These are phyloP conservation scores for Mycena metata DNA, from an alignment of 768 basidiomycete species.

Conservation along the genomic window DNA sequence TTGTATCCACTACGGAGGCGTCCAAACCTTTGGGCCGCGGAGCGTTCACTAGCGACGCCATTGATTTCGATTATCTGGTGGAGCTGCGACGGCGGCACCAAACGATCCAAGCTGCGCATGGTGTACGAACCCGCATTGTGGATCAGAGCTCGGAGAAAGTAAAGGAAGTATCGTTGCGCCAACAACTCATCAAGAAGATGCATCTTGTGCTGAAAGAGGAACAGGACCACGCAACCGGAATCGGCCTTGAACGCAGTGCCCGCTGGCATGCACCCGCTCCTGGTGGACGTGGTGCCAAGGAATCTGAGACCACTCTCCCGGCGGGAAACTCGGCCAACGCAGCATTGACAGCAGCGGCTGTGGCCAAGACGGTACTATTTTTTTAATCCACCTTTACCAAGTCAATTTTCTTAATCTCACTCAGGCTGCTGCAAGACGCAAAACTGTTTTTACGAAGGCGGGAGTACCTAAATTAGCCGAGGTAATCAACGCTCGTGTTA, in stretches of 20 bases:
- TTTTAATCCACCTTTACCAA: no score
- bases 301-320: neutral
- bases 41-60: neutral
- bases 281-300: neutral
- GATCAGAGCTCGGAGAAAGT: neutral
- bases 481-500: neutral
- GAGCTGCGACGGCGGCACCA: conserved; percentile 29
- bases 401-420: no score
- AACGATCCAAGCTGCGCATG: conserved; percentile 29
- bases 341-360: neutral
- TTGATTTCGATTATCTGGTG: conserved; percentile 28
- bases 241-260: neutral
- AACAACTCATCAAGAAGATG: conserved; percentile 15
- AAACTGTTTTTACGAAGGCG: neutral
- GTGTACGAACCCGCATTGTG: conserved; percentile 8
- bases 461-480: neutral
- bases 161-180: conserved; percentile 9
- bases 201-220: conserved; percentile 21
- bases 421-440: neutral
- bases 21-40: conserved; percentile 17
- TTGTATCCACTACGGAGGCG: neutral
- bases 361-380: neutral
- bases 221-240: neutral
- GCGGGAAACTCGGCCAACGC: neutral
- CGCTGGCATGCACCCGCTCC: neutral